phyloP scores from a whole-genome alignment of 345 rosid genomes.

The Syzygium aromaticum region DNA sequence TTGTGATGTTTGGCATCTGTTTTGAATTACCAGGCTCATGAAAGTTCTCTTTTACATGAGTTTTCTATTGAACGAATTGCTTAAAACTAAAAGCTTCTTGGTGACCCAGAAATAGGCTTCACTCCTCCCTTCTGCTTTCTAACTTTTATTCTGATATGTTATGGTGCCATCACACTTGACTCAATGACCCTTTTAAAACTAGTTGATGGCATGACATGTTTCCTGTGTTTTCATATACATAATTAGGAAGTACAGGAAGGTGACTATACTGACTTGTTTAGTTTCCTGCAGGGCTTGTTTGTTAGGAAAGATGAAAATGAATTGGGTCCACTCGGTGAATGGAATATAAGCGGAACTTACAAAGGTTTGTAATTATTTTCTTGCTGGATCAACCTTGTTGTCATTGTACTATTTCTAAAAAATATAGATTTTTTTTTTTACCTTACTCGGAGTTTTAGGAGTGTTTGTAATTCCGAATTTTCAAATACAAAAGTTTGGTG shows the following conservation, averaged over 20 bases:
- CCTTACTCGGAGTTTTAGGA: background rate
- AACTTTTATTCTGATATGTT: background rate
- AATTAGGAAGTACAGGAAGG: background rate
- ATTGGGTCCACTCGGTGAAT: constrained; percentile 59
- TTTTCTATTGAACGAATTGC: background rate
- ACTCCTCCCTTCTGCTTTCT: background rate
- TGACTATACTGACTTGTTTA: background rate
- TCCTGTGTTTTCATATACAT: background rate
- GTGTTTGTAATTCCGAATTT: background rate
- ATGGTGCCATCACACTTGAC: background rate
- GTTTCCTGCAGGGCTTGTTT: constrained; percentile 67
- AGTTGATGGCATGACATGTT: background rate
- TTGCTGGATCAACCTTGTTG: background rate
- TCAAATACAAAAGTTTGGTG: background rate
- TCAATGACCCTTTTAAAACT: background rate
- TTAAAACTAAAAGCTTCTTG: background rate
- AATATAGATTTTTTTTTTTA: background rate
- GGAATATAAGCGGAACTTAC: constrained; percentile 98
- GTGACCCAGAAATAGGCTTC: background rate
- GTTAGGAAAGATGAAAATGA: constrained; percentile 54
- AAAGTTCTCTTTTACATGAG: background rate
- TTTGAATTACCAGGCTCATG: background rate
- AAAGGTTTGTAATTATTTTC: constrained; percentile 49
- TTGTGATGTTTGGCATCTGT: background rate
- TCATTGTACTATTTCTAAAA: background rate